phyloP scores from a whole-genome alignment of 192 early-diverging fungal genomes.

The Piromyces sp. region DNA sequence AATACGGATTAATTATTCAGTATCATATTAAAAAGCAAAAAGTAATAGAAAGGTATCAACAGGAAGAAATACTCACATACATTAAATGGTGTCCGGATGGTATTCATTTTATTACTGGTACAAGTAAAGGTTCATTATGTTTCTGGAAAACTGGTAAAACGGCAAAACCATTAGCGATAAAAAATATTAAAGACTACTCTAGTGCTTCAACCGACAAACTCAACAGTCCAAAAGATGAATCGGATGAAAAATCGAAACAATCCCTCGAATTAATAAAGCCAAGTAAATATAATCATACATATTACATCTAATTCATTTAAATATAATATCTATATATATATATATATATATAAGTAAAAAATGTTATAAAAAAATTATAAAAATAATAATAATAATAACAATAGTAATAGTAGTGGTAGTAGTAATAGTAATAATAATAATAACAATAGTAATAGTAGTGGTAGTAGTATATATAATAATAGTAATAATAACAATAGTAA shows the following conservation, averaged over 20 bases:
- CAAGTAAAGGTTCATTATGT: background rate
- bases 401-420: too few relatives aligned
- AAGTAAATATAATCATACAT: background rate
- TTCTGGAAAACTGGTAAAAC: background rate
- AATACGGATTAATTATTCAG: background rate
- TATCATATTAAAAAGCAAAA: background rate
- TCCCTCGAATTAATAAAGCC: background rate
- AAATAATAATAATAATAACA: too few relatives aligned
- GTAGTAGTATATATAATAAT: too few relatives aligned
- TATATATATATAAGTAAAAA: too few relatives aligned
- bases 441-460: too few relatives aligned
- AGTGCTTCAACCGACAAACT: background rate
- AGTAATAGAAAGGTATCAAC: background rate
- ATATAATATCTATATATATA: too few relatives aligned
- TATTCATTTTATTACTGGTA: background rate
- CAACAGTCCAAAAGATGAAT: too few relatives aligned
- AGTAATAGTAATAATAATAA: too few relatives aligned
- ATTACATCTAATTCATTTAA: too few relatives aligned
- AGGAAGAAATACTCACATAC: background rate
- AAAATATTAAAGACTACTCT: background rate
- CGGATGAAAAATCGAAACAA: too few relatives aligned
- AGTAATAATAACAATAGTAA: too few relatives aligned
- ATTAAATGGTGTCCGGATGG: background rate
- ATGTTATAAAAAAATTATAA: too few relatives aligned
- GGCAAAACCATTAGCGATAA: background rate